Evolutionary conservation across 169 alveolate genomes (phyloP).

Genomic region (Plasmodium blacklocki): DNA sequence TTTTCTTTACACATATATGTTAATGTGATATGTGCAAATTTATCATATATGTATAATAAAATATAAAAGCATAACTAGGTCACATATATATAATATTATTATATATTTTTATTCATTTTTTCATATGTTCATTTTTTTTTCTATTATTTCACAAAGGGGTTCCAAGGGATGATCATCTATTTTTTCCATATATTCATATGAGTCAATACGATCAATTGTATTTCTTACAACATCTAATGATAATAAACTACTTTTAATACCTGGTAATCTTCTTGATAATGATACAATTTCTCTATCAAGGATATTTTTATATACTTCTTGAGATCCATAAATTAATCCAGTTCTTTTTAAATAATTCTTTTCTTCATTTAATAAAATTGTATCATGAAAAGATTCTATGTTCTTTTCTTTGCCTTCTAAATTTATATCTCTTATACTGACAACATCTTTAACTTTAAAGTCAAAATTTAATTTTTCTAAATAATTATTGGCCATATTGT

Average conservation of each 20-base stretch:
- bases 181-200: constrained; percentile 69
- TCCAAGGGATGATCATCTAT: constrained; percentile 4
- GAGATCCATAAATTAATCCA: constrained; percentile 71
- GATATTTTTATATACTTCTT: constrained; percentile 61
- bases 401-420: constrained; percentile 63
- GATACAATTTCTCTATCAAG: constrained; percentile 76
- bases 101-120: background rate
- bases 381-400: constrained; percentile 48
- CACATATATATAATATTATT: background rate
- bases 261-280: constrained; percentile 73
- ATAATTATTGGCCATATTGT: constrained; percentile 29
- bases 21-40: background rate
- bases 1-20: too few species aligned
- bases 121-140: constrained; percentile 28
- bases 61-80: background rate
- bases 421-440: constrained; percentile 55
- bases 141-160: constrained; percentile 47
- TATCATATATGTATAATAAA: background rate
- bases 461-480: constrained; percentile 43
- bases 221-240: constrained; percentile 66
- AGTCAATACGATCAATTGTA: constrained; percentile 53
- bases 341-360: constrained; percentile 72
- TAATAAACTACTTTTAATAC: constrained; percentile 72
- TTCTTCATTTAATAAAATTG: constrained; percentile 74
- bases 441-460: constrained; percentile 64